Conservation (phyloP, 768 basidiomycete species). For the Pleurotus ostreatus region DNA sequence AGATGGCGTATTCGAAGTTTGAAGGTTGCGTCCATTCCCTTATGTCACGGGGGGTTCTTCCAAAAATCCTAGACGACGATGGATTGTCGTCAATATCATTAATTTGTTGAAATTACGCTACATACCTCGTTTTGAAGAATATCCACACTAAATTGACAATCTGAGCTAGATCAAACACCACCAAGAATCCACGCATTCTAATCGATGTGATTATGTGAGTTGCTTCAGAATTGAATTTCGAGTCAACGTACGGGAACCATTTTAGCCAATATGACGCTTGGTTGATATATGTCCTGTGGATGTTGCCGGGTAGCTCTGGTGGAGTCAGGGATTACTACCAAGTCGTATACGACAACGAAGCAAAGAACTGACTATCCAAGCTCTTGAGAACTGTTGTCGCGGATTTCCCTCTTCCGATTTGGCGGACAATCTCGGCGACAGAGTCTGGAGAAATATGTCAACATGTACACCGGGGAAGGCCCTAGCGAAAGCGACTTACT, state of each 20-base stretch:
- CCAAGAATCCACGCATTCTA: constrained; percentile 77
- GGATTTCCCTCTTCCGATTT: constrained; percentile 21
- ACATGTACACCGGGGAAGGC: neutral
- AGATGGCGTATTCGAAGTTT: constrained; percentile 68
- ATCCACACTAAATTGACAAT: constrained; percentile 85
- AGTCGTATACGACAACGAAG: neutral
- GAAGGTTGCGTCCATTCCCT: constrained; percentile 77
- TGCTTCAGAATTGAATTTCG: neutral
- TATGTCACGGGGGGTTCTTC: constrained; percentile 74
- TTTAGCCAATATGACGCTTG: constrained; percentile 82
- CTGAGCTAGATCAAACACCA: constrained; percentile 86
- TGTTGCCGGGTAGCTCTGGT: constrained; percentile 54
- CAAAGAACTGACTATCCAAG: constrained; percentile 23
- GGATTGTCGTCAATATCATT: too few species aligned
- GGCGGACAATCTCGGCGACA: constrained; percentile 25
- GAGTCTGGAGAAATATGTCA: constrained; percentile 17
- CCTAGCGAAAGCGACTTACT: constrained; percentile 37
- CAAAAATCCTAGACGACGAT: constrained; percentile 44
- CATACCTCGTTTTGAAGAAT: constrained; percentile 78
- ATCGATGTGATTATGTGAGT: neutral
- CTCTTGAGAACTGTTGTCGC: constrained; percentile 24
- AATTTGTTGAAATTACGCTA: neutral
- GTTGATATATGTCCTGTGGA: constrained; percentile 74
- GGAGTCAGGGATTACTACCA: neutral
- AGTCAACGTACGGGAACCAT: constrained; percentile 62